Conservation (phyloP, 371 early-diverging fungal genomes). For the Phascolomyces articulosus region DNA sequence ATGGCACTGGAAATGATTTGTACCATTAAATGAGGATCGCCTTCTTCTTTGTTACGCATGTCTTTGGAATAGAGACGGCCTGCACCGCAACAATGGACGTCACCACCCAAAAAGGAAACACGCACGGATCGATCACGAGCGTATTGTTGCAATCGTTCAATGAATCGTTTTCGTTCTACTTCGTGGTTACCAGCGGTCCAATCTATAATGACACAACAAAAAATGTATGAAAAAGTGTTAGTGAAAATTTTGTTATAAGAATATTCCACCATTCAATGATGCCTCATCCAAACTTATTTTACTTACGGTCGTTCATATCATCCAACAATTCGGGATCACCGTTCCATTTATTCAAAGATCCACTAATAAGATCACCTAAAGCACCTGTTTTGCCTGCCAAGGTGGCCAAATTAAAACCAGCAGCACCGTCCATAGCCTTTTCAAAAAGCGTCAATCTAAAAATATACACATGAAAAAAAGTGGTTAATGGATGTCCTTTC, state of each 20-base stretch:
- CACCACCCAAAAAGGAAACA: slow-evolving; percentile 85
- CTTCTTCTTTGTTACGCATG: slow-evolving; percentile 51
- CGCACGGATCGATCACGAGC: slow-evolving; percentile 66
- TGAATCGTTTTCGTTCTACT: slow-evolving; percentile 69
- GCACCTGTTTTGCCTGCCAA: slow-evolving; percentile 42
- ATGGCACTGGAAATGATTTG: slow-evolving; percentile 82
- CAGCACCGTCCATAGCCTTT: slow-evolving; percentile 54
- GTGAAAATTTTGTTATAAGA: too few relatives aligned
- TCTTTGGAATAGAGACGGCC: slow-evolving; percentile 60
- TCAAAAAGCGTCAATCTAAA: slow-evolving; percentile 65
- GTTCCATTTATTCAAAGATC: slow-evolving; percentile 59
- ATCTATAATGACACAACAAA: too few relatives aligned
- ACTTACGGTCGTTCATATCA: slow-evolving; percentile 79
- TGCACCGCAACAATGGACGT: slow-evolving; percentile 85
- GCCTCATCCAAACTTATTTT: background rate
- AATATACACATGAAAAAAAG: background rate
- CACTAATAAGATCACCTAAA: slow-evolving; percentile 39
- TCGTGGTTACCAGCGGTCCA: slow-evolving; percentile 77
- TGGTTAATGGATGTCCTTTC: too few relatives aligned
- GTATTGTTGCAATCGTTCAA: slow-evolving; percentile 67
- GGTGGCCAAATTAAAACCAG: slow-evolving; percentile 38
- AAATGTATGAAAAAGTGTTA: too few relatives aligned
- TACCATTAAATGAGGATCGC: slow-evolving; percentile 73
- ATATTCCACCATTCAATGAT: too few relatives aligned
- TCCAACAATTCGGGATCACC: slow-evolving; percentile 86